Evolutionary conservation across 495 filamentous ascomycete genomes (phyloP).

Genomic region (Aspergillus asperescens): DNA sequence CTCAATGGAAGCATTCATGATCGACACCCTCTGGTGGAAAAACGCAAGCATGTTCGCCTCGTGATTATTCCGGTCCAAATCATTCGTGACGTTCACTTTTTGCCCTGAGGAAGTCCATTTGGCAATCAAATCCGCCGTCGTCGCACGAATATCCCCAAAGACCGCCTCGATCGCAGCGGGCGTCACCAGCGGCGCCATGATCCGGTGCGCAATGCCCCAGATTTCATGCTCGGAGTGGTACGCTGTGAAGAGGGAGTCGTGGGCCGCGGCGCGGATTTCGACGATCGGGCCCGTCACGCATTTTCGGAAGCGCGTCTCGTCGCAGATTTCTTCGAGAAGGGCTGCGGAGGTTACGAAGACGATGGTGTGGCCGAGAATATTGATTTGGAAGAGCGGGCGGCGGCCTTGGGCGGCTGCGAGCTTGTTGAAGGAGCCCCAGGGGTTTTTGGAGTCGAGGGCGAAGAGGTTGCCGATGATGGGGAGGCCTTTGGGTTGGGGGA

Average conservation of each 20-base stretch:
- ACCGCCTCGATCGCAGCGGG: constrained; percentile 28
- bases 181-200: constrained; percentile 44
- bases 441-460: constrained; percentile 56
- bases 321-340: constrained; percentile 64
- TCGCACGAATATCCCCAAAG: constrained; percentile 58
- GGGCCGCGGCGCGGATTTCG: constrained; percentile 57
- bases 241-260: constrained; percentile 73
- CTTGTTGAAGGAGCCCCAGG: constrained; percentile 56
- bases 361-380: constrained; percentile 46
- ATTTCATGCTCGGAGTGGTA: constrained; percentile 50
- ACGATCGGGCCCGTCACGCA: constrained; percentile 51
- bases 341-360: constrained; percentile 52
- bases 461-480: constrained; percentile 66
- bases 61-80: constrained; percentile 66
- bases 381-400: constrained; percentile 70
- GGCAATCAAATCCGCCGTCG: constrained; percentile 58
- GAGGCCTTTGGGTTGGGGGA: constrained; percentile 61
- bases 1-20: constrained; percentile 26
- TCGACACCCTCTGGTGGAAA: constrained; percentile 38
- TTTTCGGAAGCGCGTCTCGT: constrained; percentile 68
- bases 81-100: constrained; percentile 56
- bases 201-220: constrained; percentile 72
- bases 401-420: constrained; percentile 47
- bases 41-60: constrained; percentile 65
- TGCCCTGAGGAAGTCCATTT: constrained; percentile 62